phyloP scores from a whole-genome alignment of 2,329 filamentous ascomycete genomes.

The Scedosporium aurantiacum region DNA sequence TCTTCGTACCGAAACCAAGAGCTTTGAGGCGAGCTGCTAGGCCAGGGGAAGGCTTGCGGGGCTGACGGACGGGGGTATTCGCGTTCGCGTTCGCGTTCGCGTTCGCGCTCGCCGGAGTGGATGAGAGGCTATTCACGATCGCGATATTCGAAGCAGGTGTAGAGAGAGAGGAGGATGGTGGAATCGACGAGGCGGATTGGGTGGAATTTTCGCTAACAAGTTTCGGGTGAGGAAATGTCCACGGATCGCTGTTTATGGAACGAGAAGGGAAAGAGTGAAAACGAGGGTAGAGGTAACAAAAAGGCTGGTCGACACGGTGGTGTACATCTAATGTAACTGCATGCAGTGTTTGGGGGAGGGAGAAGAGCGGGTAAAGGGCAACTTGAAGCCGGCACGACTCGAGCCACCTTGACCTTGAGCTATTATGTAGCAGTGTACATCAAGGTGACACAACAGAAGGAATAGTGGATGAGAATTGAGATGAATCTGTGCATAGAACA shows the following conservation, averaged over 20 bases:
- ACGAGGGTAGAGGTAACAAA: not conserved
- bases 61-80: constrained; percentile 14
- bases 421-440: not conserved
- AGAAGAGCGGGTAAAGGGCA: not conserved
- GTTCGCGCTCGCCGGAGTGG: constrained; percentile 13
- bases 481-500: too few species aligned
- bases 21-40: constrained; percentile 55
- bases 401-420: not conserved
- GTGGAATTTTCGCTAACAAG: constrained; percentile 2
- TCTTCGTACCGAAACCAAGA: constrained; percentile 42
- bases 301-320: not conserved
- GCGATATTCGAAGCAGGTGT: constrained; percentile 13
- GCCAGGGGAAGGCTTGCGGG: constrained; percentile 52
- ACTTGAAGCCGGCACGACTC: not conserved
- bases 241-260: not conserved
- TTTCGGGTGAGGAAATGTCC: not conserved
- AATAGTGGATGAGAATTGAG: too few species aligned
- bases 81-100: constrained; percentile 12
- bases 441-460: too few species aligned
- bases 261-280: not conserved
- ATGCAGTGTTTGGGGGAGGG: not conserved
- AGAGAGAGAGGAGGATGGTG: constrained; percentile 11
- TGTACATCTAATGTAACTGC: not conserved
- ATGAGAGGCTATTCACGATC: constrained; percentile 9
- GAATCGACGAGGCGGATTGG: not conserved